phyloP scores from a whole-genome alignment of 2,329 filamentous ascomycete genomes.

The Fusarium phyllophilum region DNA sequence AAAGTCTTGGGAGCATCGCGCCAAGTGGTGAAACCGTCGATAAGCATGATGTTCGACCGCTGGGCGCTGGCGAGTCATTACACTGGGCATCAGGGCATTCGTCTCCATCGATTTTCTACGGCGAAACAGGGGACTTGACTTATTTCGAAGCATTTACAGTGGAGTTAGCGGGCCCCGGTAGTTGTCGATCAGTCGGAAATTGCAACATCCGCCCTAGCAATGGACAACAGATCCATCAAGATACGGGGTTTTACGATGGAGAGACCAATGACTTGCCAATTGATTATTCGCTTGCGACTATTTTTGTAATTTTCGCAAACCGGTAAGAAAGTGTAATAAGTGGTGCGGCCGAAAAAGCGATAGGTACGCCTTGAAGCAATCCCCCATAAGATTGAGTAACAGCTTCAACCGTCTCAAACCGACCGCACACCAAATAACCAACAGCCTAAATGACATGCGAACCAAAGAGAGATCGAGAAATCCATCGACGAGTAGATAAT shows the following conservation, averaged over 20 bases:
- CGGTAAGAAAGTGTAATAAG: neutral
- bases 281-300: neutral
- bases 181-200: constrained; percentile 22
- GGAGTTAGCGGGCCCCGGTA: neutral
- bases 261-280: neutral
- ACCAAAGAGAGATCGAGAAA: neutral
- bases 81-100: neutral
- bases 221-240: neutral
- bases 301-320: neutral
- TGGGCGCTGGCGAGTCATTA: constrained; percentile 8
- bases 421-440: neutral
- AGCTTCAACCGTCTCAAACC: constrained; percentile 15
- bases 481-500: neutral
- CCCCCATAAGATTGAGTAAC: neutral
- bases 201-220: constrained; percentile 6
- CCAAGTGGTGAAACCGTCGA: neutral
- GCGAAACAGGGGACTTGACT: neutral
- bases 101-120: neutral
- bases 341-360: neutral
- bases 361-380: neutral
- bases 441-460: neutral
- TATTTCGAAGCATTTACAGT: neutral
- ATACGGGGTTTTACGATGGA: neutral
- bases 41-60: neutral
- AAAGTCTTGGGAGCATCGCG: neutral